phyloP scores from a whole-genome alignment of 805 yeast species.

The Nakazawaea wickerhamii region DNA sequence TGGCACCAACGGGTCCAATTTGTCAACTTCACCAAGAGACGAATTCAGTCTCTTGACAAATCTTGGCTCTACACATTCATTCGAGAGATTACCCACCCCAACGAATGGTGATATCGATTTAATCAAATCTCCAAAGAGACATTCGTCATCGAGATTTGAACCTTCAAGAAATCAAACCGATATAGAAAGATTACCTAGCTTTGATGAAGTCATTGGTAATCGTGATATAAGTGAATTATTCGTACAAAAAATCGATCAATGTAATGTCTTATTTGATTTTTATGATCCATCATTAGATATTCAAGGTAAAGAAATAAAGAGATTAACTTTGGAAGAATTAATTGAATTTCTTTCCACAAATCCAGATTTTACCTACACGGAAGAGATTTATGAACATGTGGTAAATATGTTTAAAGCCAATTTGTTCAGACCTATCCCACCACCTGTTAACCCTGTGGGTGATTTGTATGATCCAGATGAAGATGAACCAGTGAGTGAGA shows the following conservation, averaged over 20 bases:
- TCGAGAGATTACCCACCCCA: constrained; percentile 55
- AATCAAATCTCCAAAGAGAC: constrained; percentile 82
- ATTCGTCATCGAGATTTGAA: constrained; percentile 87
- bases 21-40: constrained; percentile 7
- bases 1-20: constrained; percentile 11
- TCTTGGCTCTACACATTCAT: constrained; percentile 44
- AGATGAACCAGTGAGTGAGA: constrained; percentile 94
- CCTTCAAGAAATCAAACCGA: constrained; percentile 59
- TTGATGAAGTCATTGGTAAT: constrained; percentile 78
- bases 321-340: constrained; percentile 81
- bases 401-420: constrained; percentile 86
- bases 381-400: constrained; percentile 83
- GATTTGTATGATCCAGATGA: constrained; percentile 97
- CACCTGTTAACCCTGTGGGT: constrained; percentile 96
- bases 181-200: constrained; percentile 72
- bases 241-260: constrained; percentile 85
- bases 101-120: constrained; percentile 71
- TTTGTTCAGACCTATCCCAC: constrained; percentile 93
- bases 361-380: constrained; percentile 79
- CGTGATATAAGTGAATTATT: constrained; percentile 77
- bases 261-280: constrained; percentile 91
- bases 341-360: constrained; percentile 74
- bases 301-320: constrained; percentile 87
- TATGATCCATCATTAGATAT: constrained; percentile 89
- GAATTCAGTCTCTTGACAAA: constrained; percentile 16